Evolutionary conservation across 345 rosid genomes (phyloP).

Genomic region (Heritiera littoralis): DNA sequence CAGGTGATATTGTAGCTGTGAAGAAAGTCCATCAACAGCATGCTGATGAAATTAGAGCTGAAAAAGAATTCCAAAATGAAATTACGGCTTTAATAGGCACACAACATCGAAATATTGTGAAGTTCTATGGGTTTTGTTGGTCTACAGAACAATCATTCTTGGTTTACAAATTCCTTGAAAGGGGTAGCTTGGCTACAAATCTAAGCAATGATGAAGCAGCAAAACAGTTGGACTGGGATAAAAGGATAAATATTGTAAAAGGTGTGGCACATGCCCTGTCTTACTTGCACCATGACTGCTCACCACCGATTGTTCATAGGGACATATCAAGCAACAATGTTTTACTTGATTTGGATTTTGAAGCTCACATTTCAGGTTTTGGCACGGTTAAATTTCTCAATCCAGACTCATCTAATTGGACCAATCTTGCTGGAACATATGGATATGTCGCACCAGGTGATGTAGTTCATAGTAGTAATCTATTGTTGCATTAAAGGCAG

Average conservation of each 20-base stretch:
- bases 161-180: too few relatives aligned
- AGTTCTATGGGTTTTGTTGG: too few relatives aligned
- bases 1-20: conserved; percentile 6
- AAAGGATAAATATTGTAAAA: not conserved
- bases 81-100: too few relatives aligned
- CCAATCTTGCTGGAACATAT: conserved; percentile 6
- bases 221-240: not conserved
- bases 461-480: not conserved
- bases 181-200: too few relatives aligned
- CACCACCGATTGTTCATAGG: conserved; percentile 20
- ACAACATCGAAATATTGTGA: too few relatives aligned
- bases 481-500: not conserved
- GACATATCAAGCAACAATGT: conserved; percentile 27
- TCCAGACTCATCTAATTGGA: conserved; percentile 10
- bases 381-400: not conserved
- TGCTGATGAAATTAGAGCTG: not conserved
- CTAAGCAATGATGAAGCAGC: not conserved
- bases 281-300: conserved; percentile 15
- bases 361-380: conserved; percentile 17
- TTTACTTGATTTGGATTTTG: conserved; percentile 4
- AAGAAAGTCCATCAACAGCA: not conserved
- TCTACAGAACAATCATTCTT: too few relatives aligned
- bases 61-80: too few relatives aligned
- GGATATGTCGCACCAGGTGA: conserved; percentile 35
- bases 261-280: conserved; percentile 11